Percentiles rank a stretch among this genome's conserved stretches.
Conservation (phyloP, 345 rosid genomes). For the Excoecaria cochinchinensis region DNA sequence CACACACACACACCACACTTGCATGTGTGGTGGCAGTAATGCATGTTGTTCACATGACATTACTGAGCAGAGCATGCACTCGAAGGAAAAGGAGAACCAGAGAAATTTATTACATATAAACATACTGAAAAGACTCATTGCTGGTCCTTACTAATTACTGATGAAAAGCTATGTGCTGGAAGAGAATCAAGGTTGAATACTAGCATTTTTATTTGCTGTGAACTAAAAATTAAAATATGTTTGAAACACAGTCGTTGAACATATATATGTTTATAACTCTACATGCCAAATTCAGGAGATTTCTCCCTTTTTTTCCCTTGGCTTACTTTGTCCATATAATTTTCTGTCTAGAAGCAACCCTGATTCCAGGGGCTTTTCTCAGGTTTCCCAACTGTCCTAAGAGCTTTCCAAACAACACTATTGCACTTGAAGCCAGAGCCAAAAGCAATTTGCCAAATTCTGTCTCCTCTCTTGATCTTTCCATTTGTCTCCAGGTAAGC, state of each 20-base stretch:
- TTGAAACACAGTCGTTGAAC: background rate
- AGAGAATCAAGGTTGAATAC: background rate
- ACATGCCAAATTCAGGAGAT: background rate
- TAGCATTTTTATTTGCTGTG: background rate
- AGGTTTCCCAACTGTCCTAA: conserved; percentile 35
- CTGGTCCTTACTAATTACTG: no score
- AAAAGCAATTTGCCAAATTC: conserved; percentile 59
- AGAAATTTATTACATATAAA: no score
- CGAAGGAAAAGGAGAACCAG: no score
- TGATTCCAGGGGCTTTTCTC: conserved; percentile 51
- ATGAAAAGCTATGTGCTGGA: background rate
- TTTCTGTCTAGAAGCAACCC: background rate
- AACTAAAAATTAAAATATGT: background rate
- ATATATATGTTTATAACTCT: background rate
- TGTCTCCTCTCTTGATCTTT: conserved; percentile 51
- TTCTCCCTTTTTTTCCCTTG: background rate
- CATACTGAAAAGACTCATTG: no score
- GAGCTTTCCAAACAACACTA: conserved; percentile 68
- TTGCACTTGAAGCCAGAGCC: conserved; percentile 78
- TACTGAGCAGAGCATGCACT: no score
- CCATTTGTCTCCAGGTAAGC: conserved; percentile 57
- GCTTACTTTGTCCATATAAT: background rate
- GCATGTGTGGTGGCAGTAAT: no score
- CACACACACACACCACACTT: no score
- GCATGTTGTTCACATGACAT: no score